A percentile compares a stretch with the other conserved stretches of the same genome.
These are phyloP conservation scores for Teratosphaeria destructans DNA, from an alignment of 2,329 filamentous ascomycete species.

Conservation along the genomic window DNA sequence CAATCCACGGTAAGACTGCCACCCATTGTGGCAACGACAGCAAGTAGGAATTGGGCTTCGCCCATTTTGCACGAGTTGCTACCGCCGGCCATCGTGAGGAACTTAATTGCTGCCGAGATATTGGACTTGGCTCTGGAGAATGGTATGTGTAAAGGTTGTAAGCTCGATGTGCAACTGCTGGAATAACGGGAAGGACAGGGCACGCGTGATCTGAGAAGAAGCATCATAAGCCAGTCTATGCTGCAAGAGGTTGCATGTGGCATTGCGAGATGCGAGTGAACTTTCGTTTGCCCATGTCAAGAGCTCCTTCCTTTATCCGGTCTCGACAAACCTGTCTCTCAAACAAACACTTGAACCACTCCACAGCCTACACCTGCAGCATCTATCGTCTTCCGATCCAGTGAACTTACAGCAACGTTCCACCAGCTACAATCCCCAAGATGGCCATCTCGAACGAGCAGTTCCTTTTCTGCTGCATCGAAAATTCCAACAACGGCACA, in stretches of 20 bases:
- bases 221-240: not conserved
- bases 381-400: not conserved
- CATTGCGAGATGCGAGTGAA: not conserved
- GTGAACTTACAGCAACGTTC: not conserved
- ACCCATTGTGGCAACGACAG: not conserved
- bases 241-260: not conserved
- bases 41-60: not conserved
- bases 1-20: not conserved
- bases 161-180: not conserved
- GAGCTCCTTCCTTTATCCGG: not conserved
- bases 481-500: conserved; percentile 4
- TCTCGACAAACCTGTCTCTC: not conserved
- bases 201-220: not conserved
- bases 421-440: not conserved
- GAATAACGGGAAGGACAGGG: not conserved
- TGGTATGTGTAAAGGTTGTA: not conserved
- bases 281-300: not conserved
- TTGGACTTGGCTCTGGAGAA: not conserved
- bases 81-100: not conserved
- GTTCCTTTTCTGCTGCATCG: conserved; percentile 6
- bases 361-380: not conserved
- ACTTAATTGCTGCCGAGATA: not conserved
- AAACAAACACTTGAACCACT: not conserved
- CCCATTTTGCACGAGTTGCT: not conserved
- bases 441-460: conserved; percentile 4